These are phyloP conservation scores for Paracoccidioides lutzii DNA, from an alignment of 2,329 filamentous ascomycete genomes.

Conservation along the genomic window DNA sequence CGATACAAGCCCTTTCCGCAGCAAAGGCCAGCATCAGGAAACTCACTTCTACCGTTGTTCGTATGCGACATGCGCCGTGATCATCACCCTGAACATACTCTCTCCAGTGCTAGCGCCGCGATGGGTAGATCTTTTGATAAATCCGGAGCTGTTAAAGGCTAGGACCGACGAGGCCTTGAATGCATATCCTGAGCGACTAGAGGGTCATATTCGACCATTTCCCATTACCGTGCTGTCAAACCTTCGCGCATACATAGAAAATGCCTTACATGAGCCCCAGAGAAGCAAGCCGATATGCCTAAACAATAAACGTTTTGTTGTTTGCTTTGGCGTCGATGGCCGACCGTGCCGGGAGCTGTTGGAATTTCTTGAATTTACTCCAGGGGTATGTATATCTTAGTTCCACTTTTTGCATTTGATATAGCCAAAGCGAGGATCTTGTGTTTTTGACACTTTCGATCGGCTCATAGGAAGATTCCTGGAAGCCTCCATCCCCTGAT, in stretches of 20 bases:
- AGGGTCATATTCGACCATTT: slow-evolving; percentile 38
- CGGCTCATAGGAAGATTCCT: slow-evolving; percentile 24
- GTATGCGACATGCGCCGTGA: slow-evolving; percentile 41
- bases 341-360: slow-evolving; percentile 43
- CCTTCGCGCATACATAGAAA: slow-evolving; percentile 47
- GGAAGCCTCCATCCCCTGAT: slow-evolving; percentile 31
- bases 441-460: slow-evolving; percentile 1
- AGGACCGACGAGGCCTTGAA: slow-evolving; percentile 42
- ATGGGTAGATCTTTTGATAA: slow-evolving; percentile 41
- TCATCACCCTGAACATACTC: slow-evolving; percentile 39
- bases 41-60: slow-evolving; percentile 47
- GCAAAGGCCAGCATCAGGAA: slow-evolving; percentile 28
- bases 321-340: slow-evolving; percentile 48
- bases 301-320: slow-evolving; percentile 51
- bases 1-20: slow-evolving; percentile 9
- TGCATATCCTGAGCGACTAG: slow-evolving; percentile 41
- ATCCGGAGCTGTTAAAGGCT: slow-evolving; percentile 38
- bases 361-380: slow-evolving; percentile 44
- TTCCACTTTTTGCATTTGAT: not conserved
- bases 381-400: slow-evolving; percentile 25
- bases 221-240: slow-evolving; percentile 44
- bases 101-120: slow-evolving; percentile 38
- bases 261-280: slow-evolving; percentile 40
- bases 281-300: slow-evolving; percentile 43
- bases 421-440: not conserved